Conservation (phyloP, 768 basidiomycete genomes). For the Russula dissimulans region DNA sequence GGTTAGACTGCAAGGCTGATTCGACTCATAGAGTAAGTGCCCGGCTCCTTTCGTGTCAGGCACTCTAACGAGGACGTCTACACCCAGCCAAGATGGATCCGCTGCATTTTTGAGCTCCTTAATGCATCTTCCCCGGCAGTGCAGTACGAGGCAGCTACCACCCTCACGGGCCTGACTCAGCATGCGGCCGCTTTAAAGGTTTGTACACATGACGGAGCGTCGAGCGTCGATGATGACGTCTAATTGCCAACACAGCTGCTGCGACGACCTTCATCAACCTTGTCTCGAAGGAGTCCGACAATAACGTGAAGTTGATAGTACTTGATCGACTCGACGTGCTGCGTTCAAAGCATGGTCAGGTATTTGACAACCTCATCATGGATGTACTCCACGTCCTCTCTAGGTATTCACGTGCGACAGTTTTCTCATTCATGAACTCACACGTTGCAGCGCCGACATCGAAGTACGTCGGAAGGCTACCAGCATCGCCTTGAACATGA, state of each 20-base stretch:
- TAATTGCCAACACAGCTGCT: slow-evolving; percentile 46
- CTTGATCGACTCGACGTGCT: slow-evolving; percentile 82
- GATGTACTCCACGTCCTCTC: slow-evolving; percentile 88
- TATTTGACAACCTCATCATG: slow-evolving; percentile 89
- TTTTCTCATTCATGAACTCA: background rate
- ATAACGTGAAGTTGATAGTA: slow-evolving; percentile 98
- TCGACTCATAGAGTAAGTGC: slow-evolving; percentile 66
- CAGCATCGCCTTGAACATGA: slow-evolving; percentile 83
- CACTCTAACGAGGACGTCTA: background rate
- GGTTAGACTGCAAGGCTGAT: slow-evolving; percentile 81
- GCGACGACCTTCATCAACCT: slow-evolving; percentile 83
- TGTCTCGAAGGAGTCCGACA: slow-evolving; percentile 92
- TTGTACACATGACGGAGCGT: slow-evolving; percentile 4
- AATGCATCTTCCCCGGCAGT: slow-evolving; percentile 87
- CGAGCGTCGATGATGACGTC: background rate
- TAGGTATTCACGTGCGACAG: slow-evolving; percentile 36
- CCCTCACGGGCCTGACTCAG: slow-evolving; percentile 87
- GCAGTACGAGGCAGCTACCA: slow-evolving; percentile 95
- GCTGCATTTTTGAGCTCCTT: slow-evolving; percentile 86
- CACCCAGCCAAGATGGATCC: slow-evolving; percentile 80
- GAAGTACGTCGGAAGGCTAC: slow-evolving; percentile 94
- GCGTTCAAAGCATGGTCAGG: slow-evolving; percentile 75
- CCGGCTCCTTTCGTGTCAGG: background rate
- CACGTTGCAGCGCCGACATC: slow-evolving; percentile 69
- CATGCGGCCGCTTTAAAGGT: slow-evolving; percentile 97